phyloP scores from a whole-genome alignment of 2,329 filamentous ascomycete genomes.

The Phyllosticta ampelicida region DNA sequence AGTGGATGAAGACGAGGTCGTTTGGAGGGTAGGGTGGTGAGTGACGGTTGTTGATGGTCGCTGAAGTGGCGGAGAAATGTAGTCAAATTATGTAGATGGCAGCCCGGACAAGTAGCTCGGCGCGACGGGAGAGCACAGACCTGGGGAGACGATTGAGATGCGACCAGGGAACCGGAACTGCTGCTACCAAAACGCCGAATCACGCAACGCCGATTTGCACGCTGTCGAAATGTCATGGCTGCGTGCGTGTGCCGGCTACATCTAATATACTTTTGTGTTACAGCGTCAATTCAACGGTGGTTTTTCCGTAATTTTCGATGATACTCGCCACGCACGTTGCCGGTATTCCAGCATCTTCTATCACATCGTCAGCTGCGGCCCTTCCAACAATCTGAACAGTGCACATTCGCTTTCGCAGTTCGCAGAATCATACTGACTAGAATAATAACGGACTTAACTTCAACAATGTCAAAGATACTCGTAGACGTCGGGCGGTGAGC shows the following conservation, averaged over 20 bases:
- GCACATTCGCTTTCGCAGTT: too few relatives aligned
- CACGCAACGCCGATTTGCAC: constrained; percentile 2
- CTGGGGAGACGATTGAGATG: not conserved
- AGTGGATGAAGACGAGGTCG: not conserved
- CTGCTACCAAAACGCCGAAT: constrained; percentile 1
- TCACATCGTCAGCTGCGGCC: not conserved
- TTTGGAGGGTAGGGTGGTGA: not conserved
- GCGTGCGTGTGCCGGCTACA: too few relatives aligned
- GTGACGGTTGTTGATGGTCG: not conserved
- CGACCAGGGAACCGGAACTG: not conserved
- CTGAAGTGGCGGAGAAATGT: not conserved
- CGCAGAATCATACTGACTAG: too few relatives aligned
- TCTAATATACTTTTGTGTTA: too few relatives aligned
- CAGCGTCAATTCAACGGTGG: too few relatives aligned
- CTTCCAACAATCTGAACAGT: too few relatives aligned
- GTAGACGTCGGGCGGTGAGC: not conserved
- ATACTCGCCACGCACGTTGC: not conserved
- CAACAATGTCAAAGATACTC: not conserved
- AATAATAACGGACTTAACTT: too few relatives aligned
- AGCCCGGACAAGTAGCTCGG: not conserved
- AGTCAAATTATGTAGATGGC: constrained; percentile 7
- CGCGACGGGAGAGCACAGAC: not conserved
- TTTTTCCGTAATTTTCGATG: not conserved
- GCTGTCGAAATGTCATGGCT: not conserved
- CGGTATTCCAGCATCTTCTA: not conserved